Evolutionary conservation across 2,329 filamentous ascomycete genomes (phyloP).

Genomic region (Scytalidium lignicola): DNA sequence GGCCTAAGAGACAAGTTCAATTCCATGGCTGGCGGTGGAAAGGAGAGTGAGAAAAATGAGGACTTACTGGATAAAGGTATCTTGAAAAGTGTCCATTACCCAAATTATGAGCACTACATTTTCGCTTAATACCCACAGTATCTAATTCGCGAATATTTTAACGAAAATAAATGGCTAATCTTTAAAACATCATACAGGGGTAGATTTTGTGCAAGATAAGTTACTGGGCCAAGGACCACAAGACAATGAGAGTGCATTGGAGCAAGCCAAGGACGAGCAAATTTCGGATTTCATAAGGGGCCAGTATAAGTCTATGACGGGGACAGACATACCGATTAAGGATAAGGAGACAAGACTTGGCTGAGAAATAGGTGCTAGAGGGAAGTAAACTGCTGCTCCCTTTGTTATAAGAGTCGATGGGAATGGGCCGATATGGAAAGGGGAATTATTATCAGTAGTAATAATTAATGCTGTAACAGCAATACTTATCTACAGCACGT

Average conservation of each 20-base stretch:
- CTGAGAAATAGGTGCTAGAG: slow-evolving; percentile 5
- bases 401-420: too few species aligned
- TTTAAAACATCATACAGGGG: slow-evolving; percentile 41
- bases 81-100: background rate
- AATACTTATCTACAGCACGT: too few species aligned
- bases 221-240: slow-evolving; percentile 66
- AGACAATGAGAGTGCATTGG: slow-evolving; percentile 64
- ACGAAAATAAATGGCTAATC: background rate
- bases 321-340: slow-evolving; percentile 62
- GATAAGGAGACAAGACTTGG: slow-evolving; percentile 55
- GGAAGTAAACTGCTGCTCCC: too few species aligned
- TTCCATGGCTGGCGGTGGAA: slow-evolving; percentile 64
- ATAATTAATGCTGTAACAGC: too few species aligned
- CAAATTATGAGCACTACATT: background rate
- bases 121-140: background rate
- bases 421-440: too few species aligned
- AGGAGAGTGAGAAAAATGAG: slow-evolving; percentile 74
- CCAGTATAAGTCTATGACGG: slow-evolving; percentile 65
- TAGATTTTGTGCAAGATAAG: slow-evolving; percentile 75
- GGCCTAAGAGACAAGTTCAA: slow-evolving; percentile 69
- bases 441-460: too few species aligned
- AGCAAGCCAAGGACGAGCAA: slow-evolving; percentile 80
- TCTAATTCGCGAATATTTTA: background rate
- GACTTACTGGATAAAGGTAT: slow-evolving; percentile 77
- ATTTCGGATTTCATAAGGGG: slow-evolving; percentile 67